Evolutionary conservation across 345 rosid species (phyloP).

Genomic region (Eucalyptus sp.): DNA sequence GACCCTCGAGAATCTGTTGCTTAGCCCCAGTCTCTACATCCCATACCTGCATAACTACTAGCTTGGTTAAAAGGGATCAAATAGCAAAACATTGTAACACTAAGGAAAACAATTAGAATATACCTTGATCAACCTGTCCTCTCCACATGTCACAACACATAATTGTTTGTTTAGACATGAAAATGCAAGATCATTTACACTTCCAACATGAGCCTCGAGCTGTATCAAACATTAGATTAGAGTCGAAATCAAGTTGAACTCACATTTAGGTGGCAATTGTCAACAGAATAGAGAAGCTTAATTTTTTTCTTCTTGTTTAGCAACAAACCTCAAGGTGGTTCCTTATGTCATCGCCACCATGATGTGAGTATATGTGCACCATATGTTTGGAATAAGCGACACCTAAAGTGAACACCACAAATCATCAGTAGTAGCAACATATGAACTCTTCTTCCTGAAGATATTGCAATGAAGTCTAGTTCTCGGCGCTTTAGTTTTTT

Average conservation of each 20-base stretch:
- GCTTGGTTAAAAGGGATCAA: background rate
- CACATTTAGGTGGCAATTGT: background rate
- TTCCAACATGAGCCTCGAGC: slow-evolving; percentile 28
- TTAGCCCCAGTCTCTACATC: slow-evolving; percentile 10
- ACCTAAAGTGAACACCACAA: background rate
- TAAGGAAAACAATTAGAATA: background rate
- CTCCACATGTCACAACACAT: slow-evolving; percentile 26
- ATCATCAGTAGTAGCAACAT: too few species aligned
- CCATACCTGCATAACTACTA: slow-evolving; percentile 9
- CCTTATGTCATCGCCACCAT: background rate
- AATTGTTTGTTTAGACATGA: slow-evolving; percentile 17
- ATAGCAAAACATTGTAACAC: background rate
- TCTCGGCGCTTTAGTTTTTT: too few species aligned
- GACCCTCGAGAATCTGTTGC: slow-evolving; percentile 13
- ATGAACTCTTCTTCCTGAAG: background rate
- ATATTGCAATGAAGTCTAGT: background rate
- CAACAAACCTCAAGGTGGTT: slow-evolving; percentile 7
- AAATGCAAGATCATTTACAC: slow-evolving; percentile 25
- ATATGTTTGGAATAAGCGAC: slow-evolving; percentile 15
- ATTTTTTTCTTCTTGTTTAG: background rate
- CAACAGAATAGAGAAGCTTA: background rate
- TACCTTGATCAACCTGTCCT: slow-evolving; percentile 20
- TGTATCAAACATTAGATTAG: background rate
- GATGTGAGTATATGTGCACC: slow-evolving; percentile 1
- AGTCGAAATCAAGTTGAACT: background rate